Evolutionary conservation across 192 early-diverging fungal genomes (phyloP).

Genomic region (Pilaira anomala): DNA sequence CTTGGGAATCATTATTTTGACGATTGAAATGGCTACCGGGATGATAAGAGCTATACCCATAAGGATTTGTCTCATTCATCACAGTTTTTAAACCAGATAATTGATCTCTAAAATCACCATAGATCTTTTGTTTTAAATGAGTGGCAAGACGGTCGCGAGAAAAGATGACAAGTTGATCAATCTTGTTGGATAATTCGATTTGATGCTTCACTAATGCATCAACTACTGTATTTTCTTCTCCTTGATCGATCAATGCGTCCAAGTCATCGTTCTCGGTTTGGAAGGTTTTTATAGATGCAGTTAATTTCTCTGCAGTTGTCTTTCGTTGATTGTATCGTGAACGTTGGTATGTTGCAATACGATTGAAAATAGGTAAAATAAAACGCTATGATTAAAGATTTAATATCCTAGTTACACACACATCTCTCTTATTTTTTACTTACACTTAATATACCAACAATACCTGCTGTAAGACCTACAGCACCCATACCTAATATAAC

Average conservation of each 20-base stretch:
- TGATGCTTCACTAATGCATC: slow-evolving; percentile 11
- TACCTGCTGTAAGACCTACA: slow-evolving; percentile 24
- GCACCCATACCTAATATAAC: slow-evolving; percentile 24
- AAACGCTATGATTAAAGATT: slow-evolving; percentile 2
- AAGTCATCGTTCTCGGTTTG: slow-evolving; percentile 5
- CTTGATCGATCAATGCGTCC: slow-evolving; percentile 16
- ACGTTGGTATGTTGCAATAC: slow-evolving; percentile 16
- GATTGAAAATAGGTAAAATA: slow-evolving; percentile 20
- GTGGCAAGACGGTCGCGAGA: not conserved
- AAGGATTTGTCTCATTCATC: too few relatives aligned
- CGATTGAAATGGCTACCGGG: too few relatives aligned
- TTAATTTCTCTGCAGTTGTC: not conserved
- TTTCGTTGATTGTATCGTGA: slow-evolving; percentile 17
- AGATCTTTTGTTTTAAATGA: not conserved
- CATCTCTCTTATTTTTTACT: not conserved
- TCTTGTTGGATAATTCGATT: not conserved
- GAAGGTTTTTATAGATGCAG: not conserved
- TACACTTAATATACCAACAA: slow-evolving; percentile 38
- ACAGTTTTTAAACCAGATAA: too few relatives aligned
- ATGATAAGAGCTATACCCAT: too few relatives aligned
- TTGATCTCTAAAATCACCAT: not conserved
- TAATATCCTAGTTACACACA: not conserved
- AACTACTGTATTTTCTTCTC: not conserved
- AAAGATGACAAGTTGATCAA: not conserved
- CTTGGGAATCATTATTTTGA: not conserved